These are phyloP conservation scores for Aotearoamyces nothofagi DNA, from an alignment of 2,329 filamentous ascomycete species.

Conservation along the genomic window DNA sequence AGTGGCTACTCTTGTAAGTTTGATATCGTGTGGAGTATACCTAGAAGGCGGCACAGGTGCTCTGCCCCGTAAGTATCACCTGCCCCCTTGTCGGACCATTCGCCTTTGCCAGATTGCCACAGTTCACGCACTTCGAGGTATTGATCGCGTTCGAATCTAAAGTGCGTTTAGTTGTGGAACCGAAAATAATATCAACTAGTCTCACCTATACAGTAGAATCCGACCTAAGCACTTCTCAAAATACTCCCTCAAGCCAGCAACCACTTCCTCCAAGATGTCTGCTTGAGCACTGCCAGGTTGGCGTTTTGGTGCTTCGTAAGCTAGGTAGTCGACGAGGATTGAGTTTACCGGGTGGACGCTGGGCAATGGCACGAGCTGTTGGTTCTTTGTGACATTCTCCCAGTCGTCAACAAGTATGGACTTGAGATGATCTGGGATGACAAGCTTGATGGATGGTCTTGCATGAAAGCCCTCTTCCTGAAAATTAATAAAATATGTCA, in stretches of 20 bases:
- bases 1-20: constrained; percentile 3
- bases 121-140: constrained; percentile 64
- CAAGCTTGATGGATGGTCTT: constrained; percentile 72
- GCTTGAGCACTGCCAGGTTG: constrained; percentile 51
- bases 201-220: constrained; percentile 68
- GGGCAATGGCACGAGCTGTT: constrained; percentile 76
- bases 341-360: constrained; percentile 57
- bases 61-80: constrained; percentile 85
- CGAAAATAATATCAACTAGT: constrained; percentile 1
- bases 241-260: constrained; percentile 78
- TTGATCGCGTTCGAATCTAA: constrained; percentile 77
- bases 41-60: constrained; percentile 76
- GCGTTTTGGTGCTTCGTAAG: constrained; percentile 52
- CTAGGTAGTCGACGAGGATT: constrained; percentile 70
- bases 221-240: constrained; percentile 84
- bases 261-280: constrained; percentile 81
- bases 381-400: constrained; percentile 96
- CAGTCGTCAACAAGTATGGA: constrained; percentile 92
- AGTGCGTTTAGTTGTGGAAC: constrained; percentile 11
- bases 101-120: constrained; percentile 46
- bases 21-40: constrained; percentile 33
- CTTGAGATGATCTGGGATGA: constrained; percentile 81
- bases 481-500: constrained; percentile 6
- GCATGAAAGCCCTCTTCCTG: constrained; percentile 82
- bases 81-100: constrained; percentile 54